These are phyloP conservation scores for Xylaria flabelliformis DNA, from an alignment of 495 filamentous ascomycete species.

Conservation along the genomic window DNA sequence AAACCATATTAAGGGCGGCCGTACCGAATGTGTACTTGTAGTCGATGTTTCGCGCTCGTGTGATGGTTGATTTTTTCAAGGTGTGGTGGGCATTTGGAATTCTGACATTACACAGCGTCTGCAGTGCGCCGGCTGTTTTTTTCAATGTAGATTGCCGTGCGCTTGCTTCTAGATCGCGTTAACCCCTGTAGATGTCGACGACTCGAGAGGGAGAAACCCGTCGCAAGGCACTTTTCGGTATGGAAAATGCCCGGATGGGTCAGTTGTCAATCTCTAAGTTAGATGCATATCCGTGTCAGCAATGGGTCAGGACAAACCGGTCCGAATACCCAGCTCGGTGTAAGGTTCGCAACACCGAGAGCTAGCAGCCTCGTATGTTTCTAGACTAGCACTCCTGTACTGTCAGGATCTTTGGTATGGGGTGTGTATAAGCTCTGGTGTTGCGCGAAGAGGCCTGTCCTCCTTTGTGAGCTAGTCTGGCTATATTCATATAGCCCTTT, in stretches of 20 bases:
- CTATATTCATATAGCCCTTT: too few relatives aligned
- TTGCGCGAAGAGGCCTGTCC: too few relatives aligned
- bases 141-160: background rate
- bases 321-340: background rate
- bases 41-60: background rate
- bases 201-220: background rate
- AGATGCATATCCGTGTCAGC: constrained; percentile 11
- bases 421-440: too few relatives aligned
- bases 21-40: background rate
- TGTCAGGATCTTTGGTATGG: too few relatives aligned
- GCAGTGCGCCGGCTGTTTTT: background rate
- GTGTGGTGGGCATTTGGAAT: background rate
- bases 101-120: background rate
- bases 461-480: too few relatives aligned
- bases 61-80: background rate
- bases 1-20: background rate
- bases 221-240: background rate
- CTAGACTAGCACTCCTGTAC: too few relatives aligned
- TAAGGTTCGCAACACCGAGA: background rate
- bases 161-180: background rate
- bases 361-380: background rate
- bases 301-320: background rate
- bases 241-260: background rate
- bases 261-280: background rate
- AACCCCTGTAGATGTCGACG: background rate